Evolutionary conservation across 2,329 filamentous ascomycete species (phyloP).

Genomic region (Beauveria varroae): DNA sequence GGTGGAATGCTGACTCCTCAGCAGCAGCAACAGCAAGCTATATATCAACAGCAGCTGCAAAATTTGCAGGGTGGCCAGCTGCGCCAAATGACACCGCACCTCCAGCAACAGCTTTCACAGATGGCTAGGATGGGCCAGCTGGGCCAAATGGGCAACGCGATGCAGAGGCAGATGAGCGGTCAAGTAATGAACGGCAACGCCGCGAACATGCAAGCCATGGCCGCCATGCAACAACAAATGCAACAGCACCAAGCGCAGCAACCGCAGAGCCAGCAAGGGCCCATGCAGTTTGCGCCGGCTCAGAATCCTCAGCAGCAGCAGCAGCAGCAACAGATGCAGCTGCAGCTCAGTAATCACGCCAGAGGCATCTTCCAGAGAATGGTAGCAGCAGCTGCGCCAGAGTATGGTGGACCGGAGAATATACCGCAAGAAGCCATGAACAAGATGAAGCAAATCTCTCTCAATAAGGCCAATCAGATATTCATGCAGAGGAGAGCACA

Average conservation of each 20-base stretch:
- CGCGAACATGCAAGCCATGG: conserved; percentile 22
- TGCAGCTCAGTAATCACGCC: conserved; percentile 27
- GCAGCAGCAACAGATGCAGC: conserved; percentile 23
- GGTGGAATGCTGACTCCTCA: conserved; percentile 34
- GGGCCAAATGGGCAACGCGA: conserved; percentile 31
- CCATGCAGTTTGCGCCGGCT: not conserved
- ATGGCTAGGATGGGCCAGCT: conserved; percentile 27
- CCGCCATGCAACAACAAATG: conserved; percentile 25
- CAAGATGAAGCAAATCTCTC: conserved; percentile 36
- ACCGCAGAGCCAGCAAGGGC: conserved; percentile 19
- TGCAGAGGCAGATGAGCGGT: conserved; percentile 29
- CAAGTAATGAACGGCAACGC: conserved; percentile 24
- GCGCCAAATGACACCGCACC: conserved; percentile 29
- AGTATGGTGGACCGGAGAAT: conserved; percentile 34
- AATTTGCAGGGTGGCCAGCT: conserved; percentile 31
- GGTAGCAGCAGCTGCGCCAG: conserved; percentile 24
- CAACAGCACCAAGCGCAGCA: conserved; percentile 27
- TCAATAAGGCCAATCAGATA: conserved; percentile 27
- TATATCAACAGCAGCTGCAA: conserved; percentile 37
- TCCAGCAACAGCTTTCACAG: conserved; percentile 31
- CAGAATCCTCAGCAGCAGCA: conserved; percentile 22
- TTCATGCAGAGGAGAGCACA: conserved; percentile 22
- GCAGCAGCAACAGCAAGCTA: conserved; percentile 33
- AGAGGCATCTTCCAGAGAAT: conserved; percentile 32
- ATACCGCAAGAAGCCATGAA: conserved; percentile 40